Conservation (phyloP, 352 stramenopile genomes). For the Blastocystis sp. region DNA sequence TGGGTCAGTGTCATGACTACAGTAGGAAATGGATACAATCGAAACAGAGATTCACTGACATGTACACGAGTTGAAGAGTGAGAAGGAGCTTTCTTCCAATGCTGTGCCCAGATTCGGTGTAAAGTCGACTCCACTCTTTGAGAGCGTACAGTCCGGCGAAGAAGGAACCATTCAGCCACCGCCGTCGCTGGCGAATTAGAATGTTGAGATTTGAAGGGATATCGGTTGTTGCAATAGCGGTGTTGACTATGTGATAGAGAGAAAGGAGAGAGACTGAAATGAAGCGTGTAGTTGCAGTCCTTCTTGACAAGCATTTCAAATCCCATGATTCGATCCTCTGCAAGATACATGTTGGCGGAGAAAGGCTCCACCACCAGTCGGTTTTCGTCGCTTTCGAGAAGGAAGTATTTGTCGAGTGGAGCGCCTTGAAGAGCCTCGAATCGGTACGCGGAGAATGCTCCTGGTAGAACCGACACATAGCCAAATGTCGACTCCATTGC, state of each 20-base stretch:
- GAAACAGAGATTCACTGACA: conserved; percentile 58
- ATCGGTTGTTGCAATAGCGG: conserved; percentile 61
- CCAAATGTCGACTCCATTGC: conserved; percentile 61
- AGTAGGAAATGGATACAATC: background rate
- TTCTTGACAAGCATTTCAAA: conserved; percentile 65
- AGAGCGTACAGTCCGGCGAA: conserved; percentile 66
- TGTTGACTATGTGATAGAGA: conserved; percentile 57
- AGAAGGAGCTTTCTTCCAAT: conserved; percentile 59
- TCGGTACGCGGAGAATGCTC: conserved; percentile 62
- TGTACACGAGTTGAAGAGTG: conserved; percentile 58
- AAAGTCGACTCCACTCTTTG: conserved; percentile 65
- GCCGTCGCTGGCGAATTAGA: conserved; percentile 66
- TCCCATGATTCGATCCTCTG: conserved; percentile 67
- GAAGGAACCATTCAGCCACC: conserved; percentile 67
- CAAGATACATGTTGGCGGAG: conserved; percentile 69
- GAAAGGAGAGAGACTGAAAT: conserved; percentile 57
- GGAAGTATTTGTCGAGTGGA: conserved; percentile 61
- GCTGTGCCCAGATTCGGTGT: conserved; percentile 60
- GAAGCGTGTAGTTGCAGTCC: conserved; percentile 63
- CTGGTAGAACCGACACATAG: conserved; percentile 61
- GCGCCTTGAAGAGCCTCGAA: conserved; percentile 59
- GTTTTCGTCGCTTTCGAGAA: conserved; percentile 59
- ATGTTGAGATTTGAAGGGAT: conserved; percentile 64
- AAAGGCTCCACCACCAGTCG: conserved; percentile 62
- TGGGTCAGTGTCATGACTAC: conserved; percentile 56